phyloP scores from a whole-genome alignment of 148 eudicot species.

The Chenopodium suecicum region DNA sequence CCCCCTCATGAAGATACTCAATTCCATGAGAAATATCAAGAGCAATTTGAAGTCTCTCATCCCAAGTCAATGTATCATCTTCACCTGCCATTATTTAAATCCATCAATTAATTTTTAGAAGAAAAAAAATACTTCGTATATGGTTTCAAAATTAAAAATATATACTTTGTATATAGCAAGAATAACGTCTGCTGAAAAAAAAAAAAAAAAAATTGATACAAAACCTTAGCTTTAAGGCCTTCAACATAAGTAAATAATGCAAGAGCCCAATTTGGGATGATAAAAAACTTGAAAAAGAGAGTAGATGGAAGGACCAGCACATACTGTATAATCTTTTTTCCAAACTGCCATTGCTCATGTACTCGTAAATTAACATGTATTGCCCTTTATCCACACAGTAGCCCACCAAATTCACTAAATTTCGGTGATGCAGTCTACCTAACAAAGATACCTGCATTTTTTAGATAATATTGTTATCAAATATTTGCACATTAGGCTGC shows the following conservation, averaged over 20 bases:
- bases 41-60: constrained; percentile 85
- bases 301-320: constrained; percentile 19
- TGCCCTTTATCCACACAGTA: constrained; percentile 97
- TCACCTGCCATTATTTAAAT: constrained; percentile 39
- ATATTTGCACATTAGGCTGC: neutral
- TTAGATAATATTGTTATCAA: too few relatives aligned
- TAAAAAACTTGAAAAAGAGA: neutral
- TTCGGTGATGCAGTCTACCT: constrained; percentile 92
- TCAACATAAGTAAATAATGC: neutral
- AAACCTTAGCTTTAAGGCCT: neutral
- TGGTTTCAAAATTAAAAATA: too few relatives aligned
- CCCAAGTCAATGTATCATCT: constrained; percentile 72
- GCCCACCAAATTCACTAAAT: constrained; percentile 96
- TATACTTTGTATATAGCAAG: neutral
- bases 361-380: constrained; percentile 82
- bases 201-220: too few relatives aligned
- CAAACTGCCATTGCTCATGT: constrained; percentile 97
- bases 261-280: neutral
- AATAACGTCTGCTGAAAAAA: neutral
- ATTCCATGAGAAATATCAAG: constrained; percentile 96
- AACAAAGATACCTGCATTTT: constrained; percentile 75
- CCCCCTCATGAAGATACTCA: constrained; percentile 99
- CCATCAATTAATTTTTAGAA: neutral
- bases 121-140: too few relatives aligned
- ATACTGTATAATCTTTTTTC: constrained; percentile 77